phyloP scores from a whole-genome alignment of 2,329 filamentous ascomycete genomes.

The Aschersonia sp. region DNA sequence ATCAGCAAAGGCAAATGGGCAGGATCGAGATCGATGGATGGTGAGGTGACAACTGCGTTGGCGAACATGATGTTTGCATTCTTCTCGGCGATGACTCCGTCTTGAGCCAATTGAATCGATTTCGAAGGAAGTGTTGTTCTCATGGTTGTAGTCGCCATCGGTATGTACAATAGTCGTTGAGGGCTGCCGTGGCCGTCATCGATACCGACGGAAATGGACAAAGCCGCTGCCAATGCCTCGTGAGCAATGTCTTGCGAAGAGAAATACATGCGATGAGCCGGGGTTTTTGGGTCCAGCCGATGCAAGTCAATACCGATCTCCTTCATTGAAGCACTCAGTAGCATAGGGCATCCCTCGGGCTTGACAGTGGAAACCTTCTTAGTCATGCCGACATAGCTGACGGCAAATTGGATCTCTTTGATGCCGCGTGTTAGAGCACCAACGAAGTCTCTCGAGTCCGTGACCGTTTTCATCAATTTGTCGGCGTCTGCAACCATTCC shows the following conservation, averaged over 20 bases:
- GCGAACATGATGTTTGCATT: constrained; percentile 95
- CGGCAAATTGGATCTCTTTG: constrained; percentile 89
- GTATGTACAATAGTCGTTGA: constrained; percentile 80
- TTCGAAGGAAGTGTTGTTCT: constrained; percentile 92
- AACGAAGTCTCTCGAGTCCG: constrained; percentile 84
- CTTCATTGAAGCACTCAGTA: constrained; percentile 85
- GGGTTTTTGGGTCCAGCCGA: constrained; percentile 79
- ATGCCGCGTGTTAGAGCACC: constrained; percentile 83
- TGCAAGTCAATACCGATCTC: constrained; percentile 90
- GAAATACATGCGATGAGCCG: constrained; percentile 97
- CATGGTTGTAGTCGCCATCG: constrained; percentile 92
- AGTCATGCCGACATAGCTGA: constrained; percentile 79
- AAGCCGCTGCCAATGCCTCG: constrained; percentile 79
- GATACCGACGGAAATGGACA: constrained; percentile 82
- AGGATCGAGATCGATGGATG: constrained; percentile 83
- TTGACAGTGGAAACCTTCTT: constrained; percentile 60
- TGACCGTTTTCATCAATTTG: constrained; percentile 65
- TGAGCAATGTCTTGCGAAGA: constrained; percentile 84
- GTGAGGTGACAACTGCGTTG: constrained; percentile 91
- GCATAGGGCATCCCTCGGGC: constrained; percentile 53
- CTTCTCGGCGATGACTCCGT: constrained; percentile 61
- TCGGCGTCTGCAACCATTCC: constrained; percentile 51
- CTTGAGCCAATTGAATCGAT: constrained; percentile 65
- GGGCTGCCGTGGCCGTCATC: constrained; percentile 80
- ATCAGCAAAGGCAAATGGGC: constrained; percentile 79